phyloP scores from a whole-genome alignment of 192 early-diverging fungal species.

The Podila epicladia region DNA sequence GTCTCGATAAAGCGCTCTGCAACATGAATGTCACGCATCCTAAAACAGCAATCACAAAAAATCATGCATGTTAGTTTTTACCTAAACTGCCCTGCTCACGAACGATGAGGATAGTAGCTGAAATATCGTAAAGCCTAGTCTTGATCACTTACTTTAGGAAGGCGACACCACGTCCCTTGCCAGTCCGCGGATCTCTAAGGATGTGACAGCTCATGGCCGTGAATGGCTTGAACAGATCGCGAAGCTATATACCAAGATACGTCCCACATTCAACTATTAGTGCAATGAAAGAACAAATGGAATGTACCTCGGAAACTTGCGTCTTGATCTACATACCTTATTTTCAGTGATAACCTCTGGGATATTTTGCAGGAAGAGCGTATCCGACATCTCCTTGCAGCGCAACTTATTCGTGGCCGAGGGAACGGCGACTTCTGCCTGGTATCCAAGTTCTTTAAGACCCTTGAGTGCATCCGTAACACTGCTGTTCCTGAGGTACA shows the following conservation, averaged over 20 bases:
- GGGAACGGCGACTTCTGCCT: conserved; percentile 41
- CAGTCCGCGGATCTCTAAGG: conserved; percentile 25
- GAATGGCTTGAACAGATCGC: conserved; percentile 34
- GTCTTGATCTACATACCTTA: conserved; percentile 11
- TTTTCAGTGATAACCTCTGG: conserved; percentile 32
- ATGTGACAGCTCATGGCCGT: conserved; percentile 23
- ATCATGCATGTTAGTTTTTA: no score
- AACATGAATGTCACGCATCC: conserved; percentile 19
- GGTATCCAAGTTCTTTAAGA: conserved; percentile 28
- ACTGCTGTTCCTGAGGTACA: conserved; percentile 36
- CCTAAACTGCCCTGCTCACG: no score
- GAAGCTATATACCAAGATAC: conserved; percentile 11
- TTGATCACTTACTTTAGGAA: conserved; percentile 26
- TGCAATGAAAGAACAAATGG: neutral
- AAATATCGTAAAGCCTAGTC: neutral
- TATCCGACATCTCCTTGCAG: conserved; percentile 38
- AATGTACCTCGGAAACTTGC: neutral
- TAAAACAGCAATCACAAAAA: neutral
- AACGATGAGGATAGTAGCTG: no score
- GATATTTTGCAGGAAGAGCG: conserved; percentile 45
- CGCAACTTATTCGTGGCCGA: conserved; percentile 47
- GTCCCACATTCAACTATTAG: neutral
- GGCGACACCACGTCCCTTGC: conserved; percentile 35
- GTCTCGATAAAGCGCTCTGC: conserved; percentile 42
- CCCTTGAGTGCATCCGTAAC: conserved; percentile 27